A percentile compares a stretch with the other conserved stretches of the same genome.
Evolutionary conservation across 768 basidiomycete species (phyloP).

Genomic region (Suillus fuscotomentosus): DNA sequence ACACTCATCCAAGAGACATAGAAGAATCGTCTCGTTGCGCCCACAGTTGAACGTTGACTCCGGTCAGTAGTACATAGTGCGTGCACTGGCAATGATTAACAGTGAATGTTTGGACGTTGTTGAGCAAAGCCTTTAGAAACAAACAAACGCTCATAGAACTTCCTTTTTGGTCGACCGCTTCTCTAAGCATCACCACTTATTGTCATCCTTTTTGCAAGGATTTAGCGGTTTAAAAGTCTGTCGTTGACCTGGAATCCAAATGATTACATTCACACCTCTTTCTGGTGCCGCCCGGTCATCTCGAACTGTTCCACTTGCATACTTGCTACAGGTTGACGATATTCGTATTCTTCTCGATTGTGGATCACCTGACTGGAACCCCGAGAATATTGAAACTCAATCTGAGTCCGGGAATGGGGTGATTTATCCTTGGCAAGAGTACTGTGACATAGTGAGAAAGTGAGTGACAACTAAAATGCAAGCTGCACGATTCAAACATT

Average conservation of each 20-base stretch:
- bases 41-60: too few relatives aligned
- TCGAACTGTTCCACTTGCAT: constrained; percentile 65
- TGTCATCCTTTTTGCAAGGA: not conserved
- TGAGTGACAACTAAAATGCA: constrained; percentile 36
- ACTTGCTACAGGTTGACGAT: constrained; percentile 93
- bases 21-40: not conserved
- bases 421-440: constrained; percentile 55
- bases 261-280: constrained; percentile 95
- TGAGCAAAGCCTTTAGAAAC: constrained; percentile 8
- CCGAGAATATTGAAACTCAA: constrained; percentile 39
- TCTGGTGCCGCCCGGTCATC: constrained; percentile 78
- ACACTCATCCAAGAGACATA: not conserved
- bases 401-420: constrained; percentile 28
- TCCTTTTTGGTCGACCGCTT: not conserved
- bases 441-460: constrained; percentile 68
- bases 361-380: constrained; percentile 86
- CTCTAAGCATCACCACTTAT: not conserved
- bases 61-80: not conserved
- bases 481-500: constrained; percentile 1
- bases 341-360: constrained; percentile 92
- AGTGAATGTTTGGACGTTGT: not conserved
- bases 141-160: constrained; percentile 6
- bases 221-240: not conserved
- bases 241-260: constrained; percentile 25
- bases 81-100: too few relatives aligned